Evolutionary conservation across 2,329 filamentous ascomycete genomes (phyloP), one percentile per base, ranked within the genome.

Genomic region (Botrytis elliptica): DNA sequence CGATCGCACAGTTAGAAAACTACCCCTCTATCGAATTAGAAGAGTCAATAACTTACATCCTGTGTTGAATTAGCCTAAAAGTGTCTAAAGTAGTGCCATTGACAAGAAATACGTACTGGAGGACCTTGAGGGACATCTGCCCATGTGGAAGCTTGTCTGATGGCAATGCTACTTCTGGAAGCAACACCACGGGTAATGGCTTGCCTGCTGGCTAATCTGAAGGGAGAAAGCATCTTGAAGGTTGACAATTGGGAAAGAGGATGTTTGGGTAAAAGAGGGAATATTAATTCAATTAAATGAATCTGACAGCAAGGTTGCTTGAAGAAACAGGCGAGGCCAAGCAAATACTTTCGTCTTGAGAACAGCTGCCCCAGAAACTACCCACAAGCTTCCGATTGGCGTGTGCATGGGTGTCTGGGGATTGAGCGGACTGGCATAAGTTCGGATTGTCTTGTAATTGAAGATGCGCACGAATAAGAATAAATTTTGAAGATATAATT

Each of bases 81-180:
- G 55, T 70, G 42, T 66, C 60, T 22, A 73, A n/a, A 12, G 12
- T 40, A 40, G 33, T 18, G 52, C 42, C 63, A 71, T 63, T 71
- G 73, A 55, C 72, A 18, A 36, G 20, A 44, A 36, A 72, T 67
- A 89, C 92, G 85, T 90, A 96, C 94, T 82, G 95, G 95, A 89
- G 95, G 95, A 77, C 95, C 95, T 85, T 98, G 93, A 78, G 93
- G 92, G 73, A 98, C 94, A 81, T 93, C 92, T 82, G 93, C 90
- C 95, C 95, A 98, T 78, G 92, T 93, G 75, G 94, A 97, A 79
- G 79, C 79, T 77, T 78, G 76, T 70, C 80, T 77, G 66, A 76
- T 70, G 65, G 76, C 79, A 70, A 76, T 73, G 62, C 74, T 76
- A 75, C 74, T 77, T 76, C 78, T 75, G 14, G 77, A 73, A 70